Evolutionary conservation across 805 yeast species (phyloP).

Genomic region (Candida loeiensis): DNA sequence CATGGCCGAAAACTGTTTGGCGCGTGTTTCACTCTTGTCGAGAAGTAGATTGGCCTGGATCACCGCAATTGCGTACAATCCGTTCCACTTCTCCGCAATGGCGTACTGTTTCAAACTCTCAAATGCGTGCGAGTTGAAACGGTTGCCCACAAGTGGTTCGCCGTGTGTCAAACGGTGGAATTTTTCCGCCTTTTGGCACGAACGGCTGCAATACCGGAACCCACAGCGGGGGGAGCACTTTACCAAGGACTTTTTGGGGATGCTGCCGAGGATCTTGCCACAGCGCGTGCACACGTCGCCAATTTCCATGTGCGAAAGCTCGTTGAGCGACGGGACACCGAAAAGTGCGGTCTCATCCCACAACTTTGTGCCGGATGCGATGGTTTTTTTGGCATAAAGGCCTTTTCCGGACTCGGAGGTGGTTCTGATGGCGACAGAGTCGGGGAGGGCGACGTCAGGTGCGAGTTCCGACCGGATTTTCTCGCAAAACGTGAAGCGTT

Average conservation of each 20-base stretch:
- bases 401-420: slow-evolving; percentile 60
- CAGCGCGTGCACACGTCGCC: slow-evolving; percentile 75
- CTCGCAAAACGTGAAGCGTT: slow-evolving; percentile 48
- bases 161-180: slow-evolving; percentile 40
- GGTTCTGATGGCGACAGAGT: slow-evolving; percentile 42
- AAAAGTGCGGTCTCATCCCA: slow-evolving; percentile 63
- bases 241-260: slow-evolving; percentile 37
- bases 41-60: slow-evolving; percentile 45
- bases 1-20: slow-evolving; percentile 54
- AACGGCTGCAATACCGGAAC: slow-evolving; percentile 66
- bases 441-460: slow-evolving; percentile 42
- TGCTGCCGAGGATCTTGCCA: slow-evolving; percentile 42
- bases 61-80: slow-evolving; percentile 61
- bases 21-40: slow-evolving; percentile 41
- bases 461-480: slow-evolving; percentile 51
- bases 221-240: slow-evolving; percentile 34
- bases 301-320: slow-evolving; percentile 50
- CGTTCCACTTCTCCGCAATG: slow-evolving; percentile 61
- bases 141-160: slow-evolving; percentile 22
- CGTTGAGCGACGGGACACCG: slow-evolving; percentile 66
- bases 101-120: slow-evolving; percentile 56
- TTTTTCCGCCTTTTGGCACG: slow-evolving; percentile 53
- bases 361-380: slow-evolving; percentile 49
- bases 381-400: slow-evolving; percentile 47
- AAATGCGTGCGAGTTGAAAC: slow-evolving; percentile 46